Evolutionary conservation across 202 grass and related monocot genomes (phyloP).

Genomic region (Carex sylvatica): DNA sequence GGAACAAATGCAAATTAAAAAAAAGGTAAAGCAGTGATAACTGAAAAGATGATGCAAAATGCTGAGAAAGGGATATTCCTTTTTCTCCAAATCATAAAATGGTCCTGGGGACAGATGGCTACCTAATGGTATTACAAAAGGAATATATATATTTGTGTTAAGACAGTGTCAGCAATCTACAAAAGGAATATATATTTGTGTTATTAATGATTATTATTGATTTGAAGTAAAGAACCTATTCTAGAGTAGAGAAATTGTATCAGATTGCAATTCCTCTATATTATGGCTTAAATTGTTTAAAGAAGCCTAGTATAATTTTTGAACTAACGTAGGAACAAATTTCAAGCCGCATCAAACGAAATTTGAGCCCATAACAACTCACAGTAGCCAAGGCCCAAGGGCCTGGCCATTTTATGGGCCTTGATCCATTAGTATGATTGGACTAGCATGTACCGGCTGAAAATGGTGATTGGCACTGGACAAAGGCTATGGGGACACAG

Average conservation of each 20-base stretch:
- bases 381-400: not conserved
- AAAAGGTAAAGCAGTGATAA: not conserved
- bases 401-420: not conserved
- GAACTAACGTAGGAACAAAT: no score
- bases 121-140: not conserved
- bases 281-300: not conserved
- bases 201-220: not conserved
- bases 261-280: not conserved
- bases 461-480: not conserved
- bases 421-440: not conserved
- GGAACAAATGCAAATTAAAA: not conserved
- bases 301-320: no score
- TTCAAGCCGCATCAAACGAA: not conserved
- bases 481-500: not conserved
- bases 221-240: not conserved
- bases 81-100: not conserved
- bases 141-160: no score
- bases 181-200: not conserved
- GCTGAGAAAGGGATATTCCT: conserved; percentile 3
- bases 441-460: not conserved
- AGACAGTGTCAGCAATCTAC: not conserved
- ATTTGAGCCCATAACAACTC: not conserved
- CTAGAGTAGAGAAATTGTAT: not conserved
- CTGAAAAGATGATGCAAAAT: conserved; percentile 15
- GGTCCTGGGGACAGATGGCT: not conserved